Evolutionary conservation across 768 basidiomycete species (phyloP).

Genomic region (Suillus tomentosus): DNA sequence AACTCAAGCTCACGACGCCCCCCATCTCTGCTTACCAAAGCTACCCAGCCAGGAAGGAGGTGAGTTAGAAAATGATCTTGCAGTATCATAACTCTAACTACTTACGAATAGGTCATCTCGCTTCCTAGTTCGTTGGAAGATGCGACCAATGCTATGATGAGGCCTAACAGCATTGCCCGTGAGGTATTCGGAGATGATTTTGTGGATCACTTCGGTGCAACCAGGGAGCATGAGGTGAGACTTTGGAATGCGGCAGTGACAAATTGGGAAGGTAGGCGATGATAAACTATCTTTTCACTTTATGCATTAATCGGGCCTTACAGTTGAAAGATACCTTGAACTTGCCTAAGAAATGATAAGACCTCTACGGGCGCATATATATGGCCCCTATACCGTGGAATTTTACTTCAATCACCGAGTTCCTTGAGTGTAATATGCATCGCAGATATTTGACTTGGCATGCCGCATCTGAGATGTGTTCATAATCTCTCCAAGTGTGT

Average conservation of each 20-base stretch:
- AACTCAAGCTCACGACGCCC: constrained; percentile 63
- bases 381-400: background rate
- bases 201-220: constrained; percentile 94
- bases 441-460: background rate
- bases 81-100: constrained; percentile 1
- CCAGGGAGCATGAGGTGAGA: constrained; percentile 88
- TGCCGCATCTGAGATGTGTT: background rate
- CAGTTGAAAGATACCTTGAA: constrained; percentile 87
- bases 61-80: constrained; percentile 40
- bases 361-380: background rate
- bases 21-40: constrained; percentile 52
- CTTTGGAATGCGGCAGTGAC: constrained; percentile 90
- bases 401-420: background rate
- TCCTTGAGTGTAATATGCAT: background rate
- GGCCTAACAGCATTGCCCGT: constrained; percentile 74
- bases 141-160: constrained; percentile 83
- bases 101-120: constrained; percentile 56
- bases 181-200: constrained; percentile 88
- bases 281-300: constrained; percentile 3
- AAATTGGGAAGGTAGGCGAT: constrained; percentile 82
- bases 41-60: constrained; percentile 53
- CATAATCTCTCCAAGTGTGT: background rate
- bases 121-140: constrained; percentile 77
- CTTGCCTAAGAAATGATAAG: constrained; percentile 49
- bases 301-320: constrained; percentile 12